Conservation (phyloP, 768 basidiomycete genomes). For the Pleurotus tuoliensis region DNA sequence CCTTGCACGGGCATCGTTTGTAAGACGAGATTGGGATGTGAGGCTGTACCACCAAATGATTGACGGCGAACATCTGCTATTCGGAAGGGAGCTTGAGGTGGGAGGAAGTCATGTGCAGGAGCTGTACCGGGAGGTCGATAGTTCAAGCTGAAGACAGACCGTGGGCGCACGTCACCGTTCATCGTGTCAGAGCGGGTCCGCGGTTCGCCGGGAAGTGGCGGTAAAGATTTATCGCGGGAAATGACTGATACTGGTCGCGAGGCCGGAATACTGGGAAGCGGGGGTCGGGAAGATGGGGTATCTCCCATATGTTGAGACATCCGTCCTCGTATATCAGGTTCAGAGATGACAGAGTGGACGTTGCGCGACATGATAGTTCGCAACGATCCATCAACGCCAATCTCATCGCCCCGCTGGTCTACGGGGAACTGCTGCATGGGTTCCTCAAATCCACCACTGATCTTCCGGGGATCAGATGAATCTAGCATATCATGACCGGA, state of each 20-base stretch:
- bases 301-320: conserved; percentile 26
- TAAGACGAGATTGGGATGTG: conserved; percentile 47
- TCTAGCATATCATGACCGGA: conserved; percentile 55
- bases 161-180: conserved; percentile 48
- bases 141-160: conserved; percentile 59
- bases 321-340: conserved; percentile 57
- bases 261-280: conserved; percentile 11
- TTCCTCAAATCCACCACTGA: conserved; percentile 40
- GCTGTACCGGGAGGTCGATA: conserved; percentile 41
- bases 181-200: conserved; percentile 34
- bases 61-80: conserved; percentile 58
- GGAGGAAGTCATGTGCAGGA: conserved; percentile 47
- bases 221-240: conserved; percentile 70
- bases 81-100: conserved; percentile 64
- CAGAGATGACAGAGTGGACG: conserved; percentile 54
- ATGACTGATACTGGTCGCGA: conserved; percentile 21
- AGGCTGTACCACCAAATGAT: conserved; percentile 68
- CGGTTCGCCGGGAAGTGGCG: conserved; percentile 63
- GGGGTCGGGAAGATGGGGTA: conserved; percentile 28
- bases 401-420: conserved; percentile 13
- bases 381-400: conserved; percentile 20
- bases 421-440: conserved; percentile 26
- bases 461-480: conserved; percentile 36
- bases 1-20: conserved; percentile 45
- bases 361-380: conserved; percentile 23